phyloP scores from a whole-genome alignment of 768 basidiomycete genomes.

The Tricholoma matsutake region DNA sequence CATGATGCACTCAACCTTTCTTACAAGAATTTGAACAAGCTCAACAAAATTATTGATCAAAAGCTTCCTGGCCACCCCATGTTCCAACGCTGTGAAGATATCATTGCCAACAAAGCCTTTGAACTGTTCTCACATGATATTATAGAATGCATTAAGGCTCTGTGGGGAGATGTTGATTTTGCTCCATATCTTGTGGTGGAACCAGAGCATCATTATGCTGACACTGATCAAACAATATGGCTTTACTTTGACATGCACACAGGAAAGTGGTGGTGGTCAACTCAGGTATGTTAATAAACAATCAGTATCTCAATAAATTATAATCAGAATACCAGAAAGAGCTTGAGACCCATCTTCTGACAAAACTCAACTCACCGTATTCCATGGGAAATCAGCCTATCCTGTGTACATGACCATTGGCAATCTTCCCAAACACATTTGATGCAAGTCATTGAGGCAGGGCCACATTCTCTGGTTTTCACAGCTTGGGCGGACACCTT shows the following conservation, averaged over 20 bases:
- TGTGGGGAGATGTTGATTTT: conserved; percentile 34
- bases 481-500: background rate
- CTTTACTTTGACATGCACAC: conserved; percentile 34
- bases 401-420: conserved; percentile 44
- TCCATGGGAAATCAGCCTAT: conserved; percentile 37
- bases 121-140: conserved; percentile 33
- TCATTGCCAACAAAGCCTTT: conserved; percentile 24
- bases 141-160: conserved; percentile 31
- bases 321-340: conserved; percentile 8
- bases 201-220: conserved; percentile 37
- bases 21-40: conserved; percentile 21
- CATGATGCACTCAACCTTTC: conserved; percentile 24
- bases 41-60: conserved; percentile 28
- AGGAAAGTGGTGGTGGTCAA: conserved; percentile 46
- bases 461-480: conserved; percentile 13
- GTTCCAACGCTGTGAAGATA: conserved; percentile 25
- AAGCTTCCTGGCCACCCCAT: conserved; percentile 17
- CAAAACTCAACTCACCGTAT: conserved; percentile 37
- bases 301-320: background rate
- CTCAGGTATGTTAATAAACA: conserved; percentile 29
- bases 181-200: conserved; percentile 25
- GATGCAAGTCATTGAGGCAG: conserved; percentile 27
- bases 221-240: conserved; percentile 12
- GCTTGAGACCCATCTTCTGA: conserved; percentile 28
- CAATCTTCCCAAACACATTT: conserved; percentile 32